Conservation (phyloP, 805 yeast genomes). For the Cyberlindnera xishuangbannaensis region DNA sequence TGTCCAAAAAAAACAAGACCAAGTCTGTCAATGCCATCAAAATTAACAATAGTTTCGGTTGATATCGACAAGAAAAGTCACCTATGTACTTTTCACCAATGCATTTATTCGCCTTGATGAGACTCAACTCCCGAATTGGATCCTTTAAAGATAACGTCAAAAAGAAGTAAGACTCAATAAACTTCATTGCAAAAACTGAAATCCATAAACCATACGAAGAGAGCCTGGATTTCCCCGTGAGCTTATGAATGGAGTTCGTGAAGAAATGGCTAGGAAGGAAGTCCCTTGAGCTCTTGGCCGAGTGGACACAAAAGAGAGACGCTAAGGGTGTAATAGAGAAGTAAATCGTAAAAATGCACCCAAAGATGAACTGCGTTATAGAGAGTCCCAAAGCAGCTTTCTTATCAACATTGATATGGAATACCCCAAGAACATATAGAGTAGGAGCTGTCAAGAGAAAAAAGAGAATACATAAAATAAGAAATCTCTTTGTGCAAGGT, state of each 20-base stretch:
- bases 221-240: constrained; percentile 47
- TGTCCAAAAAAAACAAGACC: constrained; percentile 69
- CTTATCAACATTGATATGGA: constrained; percentile 29
- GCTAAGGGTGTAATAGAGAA: constrained; percentile 61
- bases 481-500: constrained; percentile 44
- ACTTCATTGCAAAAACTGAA: constrained; percentile 61
- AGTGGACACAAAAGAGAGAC: constrained; percentile 40
- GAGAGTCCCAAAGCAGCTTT: constrained; percentile 40
- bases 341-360: constrained; percentile 48
- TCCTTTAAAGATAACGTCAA: constrained; percentile 66
- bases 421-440: constrained; percentile 40
- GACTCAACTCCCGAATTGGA: constrained; percentile 63
- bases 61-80: constrained; percentile 43
- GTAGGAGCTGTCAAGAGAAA: constrained; percentile 45
- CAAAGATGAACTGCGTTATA: constrained; percentile 48
- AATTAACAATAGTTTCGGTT: constrained; percentile 49
- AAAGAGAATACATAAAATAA: constrained; percentile 37
- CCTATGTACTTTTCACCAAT: constrained; percentile 58
- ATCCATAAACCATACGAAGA: constrained; percentile 69
- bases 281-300: constrained; percentile 29
- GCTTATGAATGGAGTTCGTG: constrained; percentile 50
- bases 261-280: constrained; percentile 51
- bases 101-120: constrained; percentile 51
- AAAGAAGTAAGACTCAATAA: constrained; percentile 73
- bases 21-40: constrained; percentile 57